Evolutionary conservation across 192 early-diverging fungal species (phyloP), one percentile per base, ranked within the genome.

Genomic region (Martensiomyces pterosporus): DNA sequence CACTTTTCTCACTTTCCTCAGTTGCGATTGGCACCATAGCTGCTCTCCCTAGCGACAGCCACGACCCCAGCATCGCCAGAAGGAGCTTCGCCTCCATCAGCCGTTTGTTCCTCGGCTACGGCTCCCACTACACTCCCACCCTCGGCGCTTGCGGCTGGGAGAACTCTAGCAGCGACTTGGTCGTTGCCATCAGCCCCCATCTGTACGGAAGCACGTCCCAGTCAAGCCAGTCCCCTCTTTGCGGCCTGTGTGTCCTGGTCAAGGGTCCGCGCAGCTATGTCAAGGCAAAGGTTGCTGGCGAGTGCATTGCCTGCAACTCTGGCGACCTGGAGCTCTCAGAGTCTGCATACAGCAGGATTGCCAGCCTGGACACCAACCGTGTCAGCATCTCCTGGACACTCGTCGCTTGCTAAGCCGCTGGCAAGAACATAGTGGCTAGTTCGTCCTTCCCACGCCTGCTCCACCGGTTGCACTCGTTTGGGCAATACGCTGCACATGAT

Each of bases 111-210:
- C 5, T 12, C 12, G 29, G 29, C 29, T 75, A 84, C 19, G 82
- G 78, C 10, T 81, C 80, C 0, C 81, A 54, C 26, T 84, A 66
- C 23, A 61, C 58, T 26, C 46, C 71, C 21, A 80, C 80, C 4
- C 47, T 78, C 7, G 80, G 82, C 4, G 69, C 82, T 0, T 84
- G 82, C 48, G 82, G 82, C 7, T 14, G 36, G 13, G 47, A 32
- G 12, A 72, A 79, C 49, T 45, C 39, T 12, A 71, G 76, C 10
- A 39, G 24, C 24, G 71, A 84, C n/a, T 18, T 73, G 17, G 64
- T 82, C 52, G 78, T 61, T 7, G 82, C 82, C 0, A 67, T 84
- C n/a, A 80, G 78, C 45, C 67, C 68, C 5, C 75, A 66, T 21
- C 78, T 79, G 54, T 80, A 77, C 55, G 74, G 65, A 4, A 47